Evolutionary conservation across 78 protist species (phyloP).

Genomic region (Dictyostelium capitatum): DNA sequence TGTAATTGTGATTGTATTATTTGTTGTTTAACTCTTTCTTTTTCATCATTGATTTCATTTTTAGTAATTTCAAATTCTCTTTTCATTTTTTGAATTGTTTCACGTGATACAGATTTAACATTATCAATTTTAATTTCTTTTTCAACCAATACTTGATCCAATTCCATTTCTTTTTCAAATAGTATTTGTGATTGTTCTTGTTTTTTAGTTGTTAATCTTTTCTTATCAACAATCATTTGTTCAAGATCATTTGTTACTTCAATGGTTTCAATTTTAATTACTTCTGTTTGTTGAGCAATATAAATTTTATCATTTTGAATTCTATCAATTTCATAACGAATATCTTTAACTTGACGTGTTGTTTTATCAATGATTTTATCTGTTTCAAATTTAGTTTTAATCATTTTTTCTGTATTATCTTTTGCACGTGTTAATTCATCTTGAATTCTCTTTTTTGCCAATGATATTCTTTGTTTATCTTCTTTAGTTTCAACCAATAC

Average conservation of each 20-base stretch:
- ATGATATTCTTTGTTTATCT: slow-evolving; percentile 39
- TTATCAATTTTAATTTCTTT: slow-evolving; percentile 16
- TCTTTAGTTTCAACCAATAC: slow-evolving; percentile 30
- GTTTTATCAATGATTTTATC: slow-evolving; percentile 51
- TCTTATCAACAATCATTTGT: slow-evolving; percentile 30
- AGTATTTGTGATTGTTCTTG: background rate
- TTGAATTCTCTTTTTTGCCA: slow-evolving; percentile 67
- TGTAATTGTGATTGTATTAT: background rate
- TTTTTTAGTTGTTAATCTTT: background rate
- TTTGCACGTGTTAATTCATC: slow-evolving; percentile 59
- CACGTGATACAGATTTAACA: slow-evolving; percentile 14
- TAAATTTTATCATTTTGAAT: slow-evolving; percentile 49
- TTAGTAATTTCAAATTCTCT: slow-evolving; percentile 36
- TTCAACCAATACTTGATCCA: slow-evolving; percentile 40
- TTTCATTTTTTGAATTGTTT: slow-evolving; percentile 47
- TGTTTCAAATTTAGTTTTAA: slow-evolving; percentile 58
- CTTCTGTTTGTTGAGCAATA: slow-evolving; percentile 50
- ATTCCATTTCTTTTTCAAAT: slow-evolving; percentile 48
- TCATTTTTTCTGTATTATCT: slow-evolving; percentile 40
- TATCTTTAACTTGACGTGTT: slow-evolving; percentile 49
- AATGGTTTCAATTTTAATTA: slow-evolving; percentile 27
- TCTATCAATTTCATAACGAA: slow-evolving; percentile 42
- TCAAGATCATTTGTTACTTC: slow-evolving; percentile 46
- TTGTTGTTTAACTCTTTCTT: background rate
- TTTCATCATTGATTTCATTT: slow-evolving; percentile 22